These are phyloP conservation scores for Collybia mongolica DNA, from an alignment of 768 basidiomycete species.

Conservation along the genomic window DNA sequence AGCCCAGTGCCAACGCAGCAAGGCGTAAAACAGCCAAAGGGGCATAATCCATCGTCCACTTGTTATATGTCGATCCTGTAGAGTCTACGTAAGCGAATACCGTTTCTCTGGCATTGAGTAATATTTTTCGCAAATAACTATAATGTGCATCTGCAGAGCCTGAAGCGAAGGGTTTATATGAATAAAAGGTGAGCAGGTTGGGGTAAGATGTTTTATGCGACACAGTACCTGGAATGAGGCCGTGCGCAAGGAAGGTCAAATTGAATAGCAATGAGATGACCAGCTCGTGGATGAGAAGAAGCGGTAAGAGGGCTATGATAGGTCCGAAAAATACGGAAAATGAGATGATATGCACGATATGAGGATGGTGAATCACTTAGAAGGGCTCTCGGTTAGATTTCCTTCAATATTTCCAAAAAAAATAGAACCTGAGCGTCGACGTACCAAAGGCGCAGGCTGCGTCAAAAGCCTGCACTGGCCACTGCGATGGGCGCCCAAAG, in stretches of 20 bases:
- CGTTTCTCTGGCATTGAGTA: constrained; percentile 33
- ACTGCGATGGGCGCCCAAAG: constrained; percentile 16
- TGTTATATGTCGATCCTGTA: constrained; percentile 33
- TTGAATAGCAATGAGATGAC: constrained; percentile 31
- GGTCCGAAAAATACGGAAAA: constrained; percentile 43
- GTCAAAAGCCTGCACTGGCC: constrained; percentile 14
- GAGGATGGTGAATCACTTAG: constrained; percentile 24
- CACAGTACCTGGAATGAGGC: constrained; percentile 26
- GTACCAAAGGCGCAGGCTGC: constrained; percentile 13
- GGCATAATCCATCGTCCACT: constrained; percentile 33
- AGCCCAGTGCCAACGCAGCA: constrained; percentile 24
- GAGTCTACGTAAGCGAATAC: constrained; percentile 36
- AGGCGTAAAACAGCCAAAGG: constrained; percentile 32
- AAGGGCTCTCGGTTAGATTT: not conserved
- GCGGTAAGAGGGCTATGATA: constrained; percentile 33
- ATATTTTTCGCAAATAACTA: constrained; percentile 26
- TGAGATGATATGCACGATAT: constrained; percentile 31
- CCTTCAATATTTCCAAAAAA: not conserved
- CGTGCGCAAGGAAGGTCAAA: constrained; percentile 33
- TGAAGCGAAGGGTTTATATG: constrained; percentile 4
- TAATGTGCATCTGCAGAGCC: constrained; percentile 31
- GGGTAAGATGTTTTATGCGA: not conserved
- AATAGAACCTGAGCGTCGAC: constrained; percentile 1
- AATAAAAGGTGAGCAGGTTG: not conserved
- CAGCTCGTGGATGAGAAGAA: constrained; percentile 32